These are phyloP conservation scores for Marasmius tenuissimus DNA, from an alignment of 1,284 basidiomycete genomes.

Conservation along the genomic window DNA sequence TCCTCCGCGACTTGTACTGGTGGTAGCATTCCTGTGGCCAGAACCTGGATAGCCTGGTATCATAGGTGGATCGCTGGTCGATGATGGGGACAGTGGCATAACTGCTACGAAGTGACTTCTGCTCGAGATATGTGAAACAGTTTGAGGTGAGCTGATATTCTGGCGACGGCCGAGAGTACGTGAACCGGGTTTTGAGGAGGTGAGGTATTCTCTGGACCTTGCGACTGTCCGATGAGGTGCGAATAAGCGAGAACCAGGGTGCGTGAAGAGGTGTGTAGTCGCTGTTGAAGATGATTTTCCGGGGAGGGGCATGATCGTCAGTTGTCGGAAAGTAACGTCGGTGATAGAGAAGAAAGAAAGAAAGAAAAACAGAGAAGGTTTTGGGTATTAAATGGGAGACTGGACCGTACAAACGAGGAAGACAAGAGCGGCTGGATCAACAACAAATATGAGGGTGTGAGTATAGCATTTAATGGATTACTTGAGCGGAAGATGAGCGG, in stretches of 20 bases:
- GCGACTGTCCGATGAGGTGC: not conserved
- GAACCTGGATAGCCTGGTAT: not conserved
- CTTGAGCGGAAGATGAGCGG: too few relatives aligned
- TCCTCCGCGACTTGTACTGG: not conserved
- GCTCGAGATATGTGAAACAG: not conserved
- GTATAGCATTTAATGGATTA: too few relatives aligned
- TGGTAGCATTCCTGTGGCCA: not conserved
- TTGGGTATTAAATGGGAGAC: not conserved
- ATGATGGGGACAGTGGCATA: constrained; percentile 4
- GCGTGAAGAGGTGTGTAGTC: not conserved
- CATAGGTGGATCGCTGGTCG: not conserved
- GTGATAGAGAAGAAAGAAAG: not conserved
- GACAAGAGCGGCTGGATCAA: too few relatives aligned
- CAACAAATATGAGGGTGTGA: too few relatives aligned
- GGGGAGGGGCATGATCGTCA: not conserved
- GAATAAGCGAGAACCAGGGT: not conserved
- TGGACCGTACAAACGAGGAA: too few relatives aligned
- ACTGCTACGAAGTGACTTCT: constrained; percentile 13
- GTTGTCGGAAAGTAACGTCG: not conserved
- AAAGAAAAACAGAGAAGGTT: not conserved
- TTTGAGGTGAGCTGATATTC: not conserved
- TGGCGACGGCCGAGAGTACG: not conserved
- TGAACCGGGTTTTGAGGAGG: not conserved
- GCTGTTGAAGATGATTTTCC: not conserved
- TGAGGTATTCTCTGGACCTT: not conserved